phyloP scores from a whole-genome alignment of 1,284 basidiomycete species.

The Laetiporus sulphureus region DNA sequence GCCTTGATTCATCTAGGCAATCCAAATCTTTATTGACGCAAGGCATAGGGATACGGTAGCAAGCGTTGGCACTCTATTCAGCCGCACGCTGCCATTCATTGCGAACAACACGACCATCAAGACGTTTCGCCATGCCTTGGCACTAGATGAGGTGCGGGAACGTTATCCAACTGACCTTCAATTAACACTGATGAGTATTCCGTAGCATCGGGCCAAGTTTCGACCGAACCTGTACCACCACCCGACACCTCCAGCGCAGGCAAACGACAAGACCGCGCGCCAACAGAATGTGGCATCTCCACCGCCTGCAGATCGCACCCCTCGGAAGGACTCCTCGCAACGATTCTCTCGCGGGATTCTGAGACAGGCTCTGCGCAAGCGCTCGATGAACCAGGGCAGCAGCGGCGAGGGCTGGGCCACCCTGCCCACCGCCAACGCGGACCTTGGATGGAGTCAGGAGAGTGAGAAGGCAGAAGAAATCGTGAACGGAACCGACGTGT shows the following conservation, averaged over 20 bases:
- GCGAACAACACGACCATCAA: slow-evolving; percentile 31
- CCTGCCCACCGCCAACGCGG: background rate
- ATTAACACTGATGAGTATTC: background rate
- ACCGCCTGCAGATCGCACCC: background rate
- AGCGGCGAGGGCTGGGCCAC: background rate
- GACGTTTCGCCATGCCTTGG: slow-evolving; percentile 37
- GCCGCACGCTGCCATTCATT: slow-evolving; percentile 35
- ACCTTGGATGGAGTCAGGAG: background rate
- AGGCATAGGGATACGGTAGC: slow-evolving; percentile 33
- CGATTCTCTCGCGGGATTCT: background rate
- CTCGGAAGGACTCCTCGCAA: background rate
- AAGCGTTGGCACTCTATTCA: slow-evolving; percentile 31
- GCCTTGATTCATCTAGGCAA: no score
- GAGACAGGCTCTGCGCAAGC: slow-evolving; percentile 2
- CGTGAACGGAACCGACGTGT: slow-evolving; percentile 20
- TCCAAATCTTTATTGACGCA: no score
- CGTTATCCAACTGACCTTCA: background rate
- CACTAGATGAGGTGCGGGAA: slow-evolving; percentile 33
- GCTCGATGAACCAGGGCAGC: background rate
- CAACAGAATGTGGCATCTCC: slow-evolving; percentile 2
- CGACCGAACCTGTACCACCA: slow-evolving; percentile 27
- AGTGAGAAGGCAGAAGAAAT: slow-evolving; percentile 4
- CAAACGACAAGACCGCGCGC: slow-evolving; percentile 1
- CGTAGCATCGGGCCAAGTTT: slow-evolving; percentile 33
- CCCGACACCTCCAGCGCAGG: slow-evolving; percentile 6